phyloP scores from a whole-genome alignment of 768 basidiomycete species.

The Pleurotus djamor region DNA sequence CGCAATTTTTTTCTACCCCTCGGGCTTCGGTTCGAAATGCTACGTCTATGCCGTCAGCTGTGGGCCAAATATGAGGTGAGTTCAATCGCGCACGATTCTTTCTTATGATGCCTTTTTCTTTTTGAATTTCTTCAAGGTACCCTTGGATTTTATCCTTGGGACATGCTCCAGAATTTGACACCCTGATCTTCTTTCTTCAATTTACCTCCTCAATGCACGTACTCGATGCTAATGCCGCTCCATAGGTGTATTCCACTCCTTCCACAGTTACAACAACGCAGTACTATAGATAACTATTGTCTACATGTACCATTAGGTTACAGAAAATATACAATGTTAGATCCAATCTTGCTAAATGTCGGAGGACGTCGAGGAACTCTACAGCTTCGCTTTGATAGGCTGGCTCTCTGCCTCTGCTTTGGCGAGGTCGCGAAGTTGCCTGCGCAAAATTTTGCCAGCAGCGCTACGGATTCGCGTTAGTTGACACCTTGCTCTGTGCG shows the following conservation, averaged over 20 bases:
- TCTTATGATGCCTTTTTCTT: slow-evolving; percentile 56
- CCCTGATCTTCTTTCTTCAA: slow-evolving; percentile 31
- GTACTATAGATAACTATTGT: too few species aligned
- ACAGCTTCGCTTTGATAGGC: slow-evolving; percentile 4
- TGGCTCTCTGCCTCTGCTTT: slow-evolving; percentile 42
- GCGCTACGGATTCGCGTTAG: slow-evolving; percentile 42
- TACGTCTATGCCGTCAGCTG: too few species aligned
- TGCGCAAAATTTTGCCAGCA: slow-evolving; percentile 84
- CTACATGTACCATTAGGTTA: too few species aligned
- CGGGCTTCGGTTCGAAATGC: slow-evolving; percentile 40
- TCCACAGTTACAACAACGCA: too few species aligned
- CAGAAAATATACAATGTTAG: too few species aligned
- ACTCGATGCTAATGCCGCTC: too few species aligned
- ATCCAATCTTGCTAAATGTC: not conserved
- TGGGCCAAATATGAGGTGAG: slow-evolving; percentile 12
- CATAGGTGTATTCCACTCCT: too few species aligned
- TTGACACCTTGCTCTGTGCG: not conserved
- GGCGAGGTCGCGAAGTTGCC: slow-evolving; percentile 69
- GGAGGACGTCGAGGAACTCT: not conserved
- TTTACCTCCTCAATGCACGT: not conserved
- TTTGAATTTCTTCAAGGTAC: slow-evolving; percentile 96
- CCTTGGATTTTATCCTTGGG: slow-evolving; percentile 36
- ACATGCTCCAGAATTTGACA: slow-evolving; percentile 80
- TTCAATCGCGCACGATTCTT: slow-evolving; percentile 4
- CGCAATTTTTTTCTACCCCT: slow-evolving; percentile 49